Base-by-base conservation (phyloP, 495 filamentous ascomycete genomes). In the Aspergillus affinis region DNA sequence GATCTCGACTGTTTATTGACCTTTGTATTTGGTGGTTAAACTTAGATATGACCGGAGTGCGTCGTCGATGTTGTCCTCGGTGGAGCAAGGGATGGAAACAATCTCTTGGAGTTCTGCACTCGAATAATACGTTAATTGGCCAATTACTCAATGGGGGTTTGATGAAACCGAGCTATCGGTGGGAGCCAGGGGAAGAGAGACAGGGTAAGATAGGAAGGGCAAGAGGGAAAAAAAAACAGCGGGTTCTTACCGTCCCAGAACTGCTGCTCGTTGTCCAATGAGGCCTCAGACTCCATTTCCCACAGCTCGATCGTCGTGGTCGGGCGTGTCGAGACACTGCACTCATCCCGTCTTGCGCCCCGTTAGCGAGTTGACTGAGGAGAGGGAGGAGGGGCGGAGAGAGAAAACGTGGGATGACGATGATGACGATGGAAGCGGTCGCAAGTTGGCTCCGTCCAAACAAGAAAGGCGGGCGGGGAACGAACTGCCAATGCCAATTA, bases 201-300 rank as follows among this genome's bases (percentile, higher is more conserved):
- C 23, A 47, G 30, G 13, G n/a, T 27, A 46, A 13, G 17, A 57
- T 36, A 12, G 17, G 12, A 23, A 45, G 54, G 20, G 18, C 18
- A 17, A 47, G 55, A 27, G 21, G 26, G 23, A 54, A 49, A 44
- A 49, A 45, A 26, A 46, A 17, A 55, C 27, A 48, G 44, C 45
- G 50, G 29, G 52, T 29, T 77, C 86, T 70, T 68, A 96, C 93
- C 90, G 75, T 86, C 79, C 94, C 94, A 97, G 78, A 97, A 94
- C 75, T 96, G 90, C 71, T 92, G 83, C 78, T 93, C 92, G 75
- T 85, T 88, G 74, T 96, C 91, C 70, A 90, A 86, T 65, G 80
- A 83, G 64, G 83, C 83, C 73, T 90, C 88, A 70, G 67, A 69
- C 69, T 77, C 76, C 77, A 79, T 78, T 76, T 78, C 76, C 74